A percentile compares a stretch with the other conserved stretches of the same genome.
Conservation (phyloP, 108 stramenopile species). For the Skeletonema costatum region DNA sequence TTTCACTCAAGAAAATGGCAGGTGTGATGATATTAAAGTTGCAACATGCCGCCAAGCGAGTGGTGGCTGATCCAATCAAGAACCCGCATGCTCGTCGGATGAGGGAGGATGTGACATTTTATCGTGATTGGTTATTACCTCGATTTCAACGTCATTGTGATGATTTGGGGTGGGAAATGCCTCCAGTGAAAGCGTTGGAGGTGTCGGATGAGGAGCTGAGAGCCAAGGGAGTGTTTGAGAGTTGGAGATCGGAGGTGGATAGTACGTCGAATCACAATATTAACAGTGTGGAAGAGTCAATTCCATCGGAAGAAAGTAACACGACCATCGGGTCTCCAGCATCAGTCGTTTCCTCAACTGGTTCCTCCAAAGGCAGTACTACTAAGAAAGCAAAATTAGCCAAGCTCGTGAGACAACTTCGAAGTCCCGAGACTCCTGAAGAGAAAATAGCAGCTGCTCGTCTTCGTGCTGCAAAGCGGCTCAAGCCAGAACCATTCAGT, state of each 20-base stretch:
- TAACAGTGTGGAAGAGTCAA: background rate
- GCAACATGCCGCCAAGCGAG: conserved; percentile 72
- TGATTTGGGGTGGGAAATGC: conserved; percentile 82
- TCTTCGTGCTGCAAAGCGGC: conserved; percentile 49
- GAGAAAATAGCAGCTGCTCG: conserved; percentile 57
- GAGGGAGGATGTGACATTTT: conserved; percentile 81
- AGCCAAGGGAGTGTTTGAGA: conserved; percentile 33
- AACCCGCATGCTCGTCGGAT: conserved; percentile 83
- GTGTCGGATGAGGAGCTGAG: conserved; percentile 59
- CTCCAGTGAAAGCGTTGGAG: conserved; percentile 71
- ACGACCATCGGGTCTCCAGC: background rate
- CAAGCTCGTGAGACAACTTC: background rate
- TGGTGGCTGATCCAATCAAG: conserved; percentile 70
- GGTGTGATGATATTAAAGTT: conserved; percentile 84
- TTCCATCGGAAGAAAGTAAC: background rate
- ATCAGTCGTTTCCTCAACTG: background rate
- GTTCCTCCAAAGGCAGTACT: background rate
- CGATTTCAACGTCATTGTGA: conserved; percentile 83
- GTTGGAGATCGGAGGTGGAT: conserved; percentile 32
- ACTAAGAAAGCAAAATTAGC: conserved; percentile 3
- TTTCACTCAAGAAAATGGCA: conserved; percentile 89
- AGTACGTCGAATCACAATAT: conserved; percentile 2
- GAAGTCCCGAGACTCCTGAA: conserved; percentile 1
- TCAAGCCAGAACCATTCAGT: conserved; percentile 60
- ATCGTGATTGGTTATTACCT: conserved; percentile 82